Conservation (phyloP, 345 rosid species). For the Ricinus communis region DNA sequence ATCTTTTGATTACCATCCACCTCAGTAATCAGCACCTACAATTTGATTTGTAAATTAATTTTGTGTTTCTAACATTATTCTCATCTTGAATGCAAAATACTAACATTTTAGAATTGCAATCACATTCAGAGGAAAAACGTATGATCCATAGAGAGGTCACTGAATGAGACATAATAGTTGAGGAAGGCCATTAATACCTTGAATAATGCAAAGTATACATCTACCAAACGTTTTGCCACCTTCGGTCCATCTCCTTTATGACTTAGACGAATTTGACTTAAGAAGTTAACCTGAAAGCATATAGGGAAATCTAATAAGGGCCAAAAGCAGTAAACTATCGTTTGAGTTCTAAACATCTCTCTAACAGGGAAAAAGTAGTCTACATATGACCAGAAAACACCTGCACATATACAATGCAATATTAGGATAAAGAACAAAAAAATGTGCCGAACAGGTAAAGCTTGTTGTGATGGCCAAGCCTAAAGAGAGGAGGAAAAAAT, state of each 20-base stretch:
- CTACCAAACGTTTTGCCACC: slow-evolving; percentile 83
- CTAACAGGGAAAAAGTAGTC: neutral
- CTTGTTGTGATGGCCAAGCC: no score
- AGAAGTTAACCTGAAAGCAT: slow-evolving; percentile 74
- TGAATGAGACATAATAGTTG: neutral
- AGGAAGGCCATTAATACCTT: slow-evolving; percentile 50
- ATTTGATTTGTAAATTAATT: slow-evolving; percentile 21
- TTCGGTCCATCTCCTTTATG: slow-evolving; percentile 88
- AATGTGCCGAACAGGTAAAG: no score
- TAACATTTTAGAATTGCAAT: neutral
- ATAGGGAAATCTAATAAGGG: slow-evolving; percentile 9
- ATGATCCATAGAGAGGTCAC: neutral
- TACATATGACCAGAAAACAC: neutral
- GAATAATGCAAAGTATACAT: slow-evolving; percentile 90
- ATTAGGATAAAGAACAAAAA: neutral
- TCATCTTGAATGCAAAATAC: neutral
- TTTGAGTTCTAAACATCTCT: neutral
- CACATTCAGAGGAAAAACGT: neutral
- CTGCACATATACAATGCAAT: neutral
- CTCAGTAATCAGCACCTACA: slow-evolving; percentile 70
- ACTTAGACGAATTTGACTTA: slow-evolving; percentile 76
- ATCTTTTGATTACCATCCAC: slow-evolving; percentile 39
- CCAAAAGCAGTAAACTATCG: neutral
- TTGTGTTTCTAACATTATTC: slow-evolving; percentile 7
- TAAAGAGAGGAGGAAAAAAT: no score